Conservation (phyloP, 495 filamentous ascomycete species). For the Poronia punctata region DNA sequence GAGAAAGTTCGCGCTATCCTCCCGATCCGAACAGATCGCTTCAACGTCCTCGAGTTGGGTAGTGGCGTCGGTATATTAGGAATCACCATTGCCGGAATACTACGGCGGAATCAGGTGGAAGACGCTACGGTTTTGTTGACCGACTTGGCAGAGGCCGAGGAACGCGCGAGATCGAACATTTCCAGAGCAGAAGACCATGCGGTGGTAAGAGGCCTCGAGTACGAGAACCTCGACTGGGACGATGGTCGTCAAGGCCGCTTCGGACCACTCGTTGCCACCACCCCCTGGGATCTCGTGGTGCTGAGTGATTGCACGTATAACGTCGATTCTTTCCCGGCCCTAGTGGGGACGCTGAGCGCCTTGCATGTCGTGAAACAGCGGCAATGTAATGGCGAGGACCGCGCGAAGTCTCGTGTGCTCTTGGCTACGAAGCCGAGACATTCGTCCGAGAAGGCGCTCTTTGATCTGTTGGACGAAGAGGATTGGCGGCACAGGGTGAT, state of each 20-base stretch:
- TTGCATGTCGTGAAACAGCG: constrained; percentile 35
- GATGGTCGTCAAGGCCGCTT: constrained; percentile 31
- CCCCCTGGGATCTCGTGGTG: constrained; percentile 62
- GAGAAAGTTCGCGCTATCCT: constrained; percentile 8
- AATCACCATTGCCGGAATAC: constrained; percentile 57
- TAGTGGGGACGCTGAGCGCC: constrained; percentile 62
- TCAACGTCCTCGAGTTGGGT: constrained; percentile 70
- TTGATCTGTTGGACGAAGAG: constrained; percentile 60
- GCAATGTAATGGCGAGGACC: constrained; percentile 20
- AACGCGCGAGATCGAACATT: constrained; percentile 39
- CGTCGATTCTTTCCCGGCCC: constrained; percentile 63
- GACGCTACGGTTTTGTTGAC: constrained; percentile 59
- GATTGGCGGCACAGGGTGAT: constrained; percentile 47
- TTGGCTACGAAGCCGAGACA: constrained; percentile 82
- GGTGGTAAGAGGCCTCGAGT: no score
- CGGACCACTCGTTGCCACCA: constrained; percentile 28
- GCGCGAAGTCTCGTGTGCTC: constrained; percentile 44
- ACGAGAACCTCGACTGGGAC: constrained; percentile 70
- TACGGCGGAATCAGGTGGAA: constrained; percentile 27
- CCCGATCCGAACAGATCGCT: constrained; percentile 9
- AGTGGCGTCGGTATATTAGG: constrained; percentile 82
- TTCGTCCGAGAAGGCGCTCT: constrained; percentile 72
- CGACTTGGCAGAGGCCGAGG: constrained; percentile 71
- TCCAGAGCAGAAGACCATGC: constrained; percentile 18
- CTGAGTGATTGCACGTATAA: constrained; percentile 97